Evolutionary conservation across 371 early-diverging fungal species (phyloP), one percentile per base, ranked within the genome.

Genomic region (Gilbertella persicaria): DNA sequence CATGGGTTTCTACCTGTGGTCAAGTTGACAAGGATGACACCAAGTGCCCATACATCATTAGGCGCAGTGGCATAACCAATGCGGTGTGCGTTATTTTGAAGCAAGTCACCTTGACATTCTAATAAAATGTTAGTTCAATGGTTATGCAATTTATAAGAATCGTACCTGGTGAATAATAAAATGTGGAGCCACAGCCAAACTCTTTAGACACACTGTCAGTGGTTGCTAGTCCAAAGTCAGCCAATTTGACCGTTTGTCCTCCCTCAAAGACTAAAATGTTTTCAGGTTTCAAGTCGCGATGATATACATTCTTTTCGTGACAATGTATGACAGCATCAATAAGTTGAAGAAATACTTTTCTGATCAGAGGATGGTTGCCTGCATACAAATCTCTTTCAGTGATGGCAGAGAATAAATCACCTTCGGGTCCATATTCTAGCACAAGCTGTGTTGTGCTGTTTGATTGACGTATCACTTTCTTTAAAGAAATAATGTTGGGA

Each of bases 151-250:
- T 33, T 12, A 6, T 72, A 63, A 12, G 2, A 13, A 6, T 12
- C 13, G 8, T 33, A 33, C 33, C 33, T 52, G 97, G 98, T 8
- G 94, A 92, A 80, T 94, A 92, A 66, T 97, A 97, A 66, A 92
- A 89, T 0, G 92, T 89, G 13, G 89, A 88, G 6, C 98, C 98
- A 66, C 94, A 93, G 3, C 96, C 95, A 53, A 89, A 85, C 46
- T 96, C 95, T 9, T 62, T 83, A 13, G 91, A 90, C 56, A 71
- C 70, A 0, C 54, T 48, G 17, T 92, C 84, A 6, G 83, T 82
- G 1, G 96, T 96, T 3, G 95, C 87, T 9, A 98, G 82, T 0
- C 97, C 97, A 80, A 97, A 98, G 65, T 97, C 97, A 16, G 94
- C 88, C 17, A 98, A 78, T 65, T 95, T 94, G 54, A 94, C 66